Base-by-base conservation (phyloP, 169 alveolate species). In the Eimeria necatrix region DNA sequence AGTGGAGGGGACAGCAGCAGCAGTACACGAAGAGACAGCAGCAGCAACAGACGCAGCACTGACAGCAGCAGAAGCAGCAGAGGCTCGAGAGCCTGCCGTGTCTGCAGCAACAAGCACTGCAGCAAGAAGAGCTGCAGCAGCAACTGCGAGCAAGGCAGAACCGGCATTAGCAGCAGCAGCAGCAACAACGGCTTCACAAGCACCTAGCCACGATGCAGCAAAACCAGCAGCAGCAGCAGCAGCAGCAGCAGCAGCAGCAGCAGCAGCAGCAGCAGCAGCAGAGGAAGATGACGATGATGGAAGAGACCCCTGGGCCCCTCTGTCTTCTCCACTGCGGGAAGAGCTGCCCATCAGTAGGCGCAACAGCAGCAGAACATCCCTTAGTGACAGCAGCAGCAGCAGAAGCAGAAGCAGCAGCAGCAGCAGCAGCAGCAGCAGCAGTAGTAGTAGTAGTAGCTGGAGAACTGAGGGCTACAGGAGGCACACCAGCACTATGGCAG, bases 401-500 rank as follows among this genome's bases (percentile, higher is more conserved):
- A 71, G n/a, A 20, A 61, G n/a, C 73, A 61, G n/a, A 20, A 61
- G 73, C 73, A 61, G n/a, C 73, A 61, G n/a, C 18, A 61, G 81
- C 81, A 71, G 46, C 81, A 74, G 85, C 85, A 74, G 85, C 85
- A 26, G 85, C 85, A 74, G 85, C 56, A 46, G 85, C 85, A n/a
- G n/a, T n/a, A n/a, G n/a, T n/a, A n/a, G n/a, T n/a, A n/a, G n/a
- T n/a, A n/a, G n/a, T n/a, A 41, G 20, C 24, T 32, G 85, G 85
- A 74, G 85, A 41, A 53, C 26, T 6, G 85, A 74, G 10, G 56
- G 3, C 56, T 49, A 41, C 24, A 46, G 85, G 56, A 26, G 85
- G n/a, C 59, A 74, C 56, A 41, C 85, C 5, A 74, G 59, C 85
- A 74, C 26, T 53, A 74, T 22, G 7, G 60, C 85, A 26, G 59